Conservation (phyloP, 2,329 filamentous ascomycete species). For the Aspergillus persii region DNA sequence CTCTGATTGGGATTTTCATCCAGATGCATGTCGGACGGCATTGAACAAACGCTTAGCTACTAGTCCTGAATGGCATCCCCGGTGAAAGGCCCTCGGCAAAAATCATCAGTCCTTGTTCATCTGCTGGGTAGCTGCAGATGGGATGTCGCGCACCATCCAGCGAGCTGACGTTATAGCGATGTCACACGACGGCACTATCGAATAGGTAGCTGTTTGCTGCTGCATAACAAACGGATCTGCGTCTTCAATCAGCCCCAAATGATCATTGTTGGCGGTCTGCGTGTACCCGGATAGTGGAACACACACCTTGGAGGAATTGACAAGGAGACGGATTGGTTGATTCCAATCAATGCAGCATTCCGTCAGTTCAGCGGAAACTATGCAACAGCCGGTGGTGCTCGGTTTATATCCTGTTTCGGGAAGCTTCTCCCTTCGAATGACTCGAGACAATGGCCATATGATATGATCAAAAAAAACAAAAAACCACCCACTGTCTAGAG, state of each 20-base stretch:
- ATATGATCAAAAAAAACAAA: background rate
- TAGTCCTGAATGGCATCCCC: background rate
- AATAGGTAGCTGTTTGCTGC: slow-evolving; percentile 4
- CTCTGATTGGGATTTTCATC: background rate
- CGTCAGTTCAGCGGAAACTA: background rate
- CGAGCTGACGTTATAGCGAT: background rate
- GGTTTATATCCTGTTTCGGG: background rate
- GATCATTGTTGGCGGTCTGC: background rate
- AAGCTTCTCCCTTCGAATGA: background rate
- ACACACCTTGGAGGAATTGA: background rate
- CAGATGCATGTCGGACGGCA: background rate
- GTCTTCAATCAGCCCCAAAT: background rate
- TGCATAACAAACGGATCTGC: background rate
- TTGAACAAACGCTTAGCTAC: background rate
- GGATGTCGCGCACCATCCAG: background rate
- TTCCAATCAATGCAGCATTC: background rate
- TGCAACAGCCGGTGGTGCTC: background rate
- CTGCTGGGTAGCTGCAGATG: background rate
- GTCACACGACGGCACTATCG: background rate
- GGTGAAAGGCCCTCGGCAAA: background rate
- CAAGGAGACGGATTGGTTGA: background rate
- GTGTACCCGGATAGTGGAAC: background rate
- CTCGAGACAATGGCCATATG: background rate
- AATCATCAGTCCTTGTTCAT: background rate
- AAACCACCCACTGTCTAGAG: background rate